Evolutionary conservation across 805 yeast species (phyloP).

Genomic region (Candida berthetii): DNA sequence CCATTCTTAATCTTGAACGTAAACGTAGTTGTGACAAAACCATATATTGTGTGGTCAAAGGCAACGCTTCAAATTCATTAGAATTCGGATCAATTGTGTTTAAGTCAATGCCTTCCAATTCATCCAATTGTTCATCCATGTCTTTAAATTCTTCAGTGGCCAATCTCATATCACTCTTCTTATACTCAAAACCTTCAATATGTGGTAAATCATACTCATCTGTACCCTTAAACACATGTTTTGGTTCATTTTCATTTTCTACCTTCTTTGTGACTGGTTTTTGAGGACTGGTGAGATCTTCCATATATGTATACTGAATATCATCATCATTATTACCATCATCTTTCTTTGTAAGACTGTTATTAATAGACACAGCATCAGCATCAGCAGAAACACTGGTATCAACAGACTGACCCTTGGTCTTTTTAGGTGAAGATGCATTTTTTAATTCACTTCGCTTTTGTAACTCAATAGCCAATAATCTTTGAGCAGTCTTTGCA

Average conservation of each 20-base stretch:
- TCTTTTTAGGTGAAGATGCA: background rate
- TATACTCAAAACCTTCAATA: slow-evolving; percentile 46
- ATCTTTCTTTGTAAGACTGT: background rate
- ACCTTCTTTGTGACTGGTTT: background rate
- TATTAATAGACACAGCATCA: background rate
- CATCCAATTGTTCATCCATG: slow-evolving; percentile 49
- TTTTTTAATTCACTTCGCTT: slow-evolving; percentile 21
- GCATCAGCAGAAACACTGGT: background rate
- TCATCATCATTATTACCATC: slow-evolving; percentile 11
- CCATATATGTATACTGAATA: slow-evolving; percentile 28
- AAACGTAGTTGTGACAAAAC: slow-evolving; percentile 76
- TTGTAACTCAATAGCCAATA: slow-evolving; percentile 77
- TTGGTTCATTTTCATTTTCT: slow-evolving; percentile 1
- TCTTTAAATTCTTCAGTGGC: slow-evolving; percentile 67
- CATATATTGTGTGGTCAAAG: slow-evolving; percentile 83
- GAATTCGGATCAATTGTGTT: slow-evolving; percentile 82
- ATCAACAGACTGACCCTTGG: too few species aligned
- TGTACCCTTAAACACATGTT: slow-evolving; percentile 35
- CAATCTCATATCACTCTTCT: slow-evolving; percentile 62
- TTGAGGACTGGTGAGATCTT: slow-evolving; percentile 21
- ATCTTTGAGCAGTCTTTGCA: slow-evolving; percentile 67
- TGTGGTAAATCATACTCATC: slow-evolving; percentile 89
- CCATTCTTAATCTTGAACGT: slow-evolving; percentile 89
- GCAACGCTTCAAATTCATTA: slow-evolving; percentile 66
- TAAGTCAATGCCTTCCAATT: slow-evolving; percentile 63